Base-by-base conservation (phyloP, 164 flowering plant genomes). In the Vitis cinerea region DNA sequence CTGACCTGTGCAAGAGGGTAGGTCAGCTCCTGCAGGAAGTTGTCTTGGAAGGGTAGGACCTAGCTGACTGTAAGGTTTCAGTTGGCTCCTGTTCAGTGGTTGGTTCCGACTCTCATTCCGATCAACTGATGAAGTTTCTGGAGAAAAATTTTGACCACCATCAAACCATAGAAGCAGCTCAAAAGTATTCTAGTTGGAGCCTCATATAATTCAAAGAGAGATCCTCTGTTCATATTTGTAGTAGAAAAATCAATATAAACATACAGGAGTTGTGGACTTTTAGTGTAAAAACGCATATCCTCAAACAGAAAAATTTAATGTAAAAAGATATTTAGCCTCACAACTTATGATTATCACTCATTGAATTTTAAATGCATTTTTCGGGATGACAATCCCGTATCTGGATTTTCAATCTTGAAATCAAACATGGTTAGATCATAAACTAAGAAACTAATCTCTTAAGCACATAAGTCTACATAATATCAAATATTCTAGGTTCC, bases 1-100 rank as follows among this genome's bases (percentile, higher is more conserved):
- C 9, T 52, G 75, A 88, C 98, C 92, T 70, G 94, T 85, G 75
- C 92, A 90, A 59, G 98, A 83, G 16, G 98, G 97, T 55, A 88
- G 81, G 82, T 83, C 90, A 66, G 97, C 98, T 80, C 90, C 78
- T 67, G 78, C 79, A 62, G 98, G 98, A 83, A 94, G 97, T 69
- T 90, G 90, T 17, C 77, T 80, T 64, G 96, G 96, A 83, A 94
- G 80, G 23, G 88, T 29, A 65, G 83, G 64, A 72, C 74, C 70
- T 48, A 77, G 84, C 48, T 80, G 86, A 64, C 68, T 58, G 51
- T 80, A 73, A 73, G 59, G 70, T 78, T 84, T 93, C 48, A 71
- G 48, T 27, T 87, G 90, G 74, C 31, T 82, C 81, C 83, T 77
- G 65, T 67, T 75, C 23, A 65, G 48, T 55, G 79, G 56, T 66